Percentiles rank a stretch among this genome's conserved stretches.
Evolutionary conservation across 2,329 filamentous ascomycete species (phyloP).

Genomic region (Talaromyces sp.): DNA sequence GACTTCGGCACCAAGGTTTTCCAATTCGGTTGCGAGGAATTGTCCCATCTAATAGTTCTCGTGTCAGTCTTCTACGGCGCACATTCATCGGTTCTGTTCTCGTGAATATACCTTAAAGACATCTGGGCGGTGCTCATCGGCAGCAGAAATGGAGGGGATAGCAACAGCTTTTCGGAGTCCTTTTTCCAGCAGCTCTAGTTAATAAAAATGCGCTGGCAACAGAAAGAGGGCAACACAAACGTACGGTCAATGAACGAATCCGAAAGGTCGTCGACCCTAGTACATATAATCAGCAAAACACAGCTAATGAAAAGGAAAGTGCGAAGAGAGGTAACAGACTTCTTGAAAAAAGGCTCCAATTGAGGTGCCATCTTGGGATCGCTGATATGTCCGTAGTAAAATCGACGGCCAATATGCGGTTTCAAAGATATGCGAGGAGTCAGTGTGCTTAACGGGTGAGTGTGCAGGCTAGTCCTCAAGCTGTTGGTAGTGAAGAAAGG

Average conservation of each 20-base stretch:
- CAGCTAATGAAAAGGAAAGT: neutral
- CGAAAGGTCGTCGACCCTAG: slow-evolving; percentile 66
- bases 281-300: slow-evolving; percentile 9
- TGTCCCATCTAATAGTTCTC: slow-evolving; percentile 66
- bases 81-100: neutral
- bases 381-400: slow-evolving; percentile 43
- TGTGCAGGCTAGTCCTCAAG: neutral
- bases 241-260: slow-evolving; percentile 77
- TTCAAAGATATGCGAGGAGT: neutral
- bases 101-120: slow-evolving; percentile 66
- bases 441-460: neutral
- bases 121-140: slow-evolving; percentile 81
- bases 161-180: slow-evolving; percentile 81
- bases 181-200: slow-evolving; percentile 21
- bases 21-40: slow-evolving; percentile 79
- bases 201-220: neutral
- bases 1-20: slow-evolving; percentile 76
- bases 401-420: slow-evolving; percentile 23
- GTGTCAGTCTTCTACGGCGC: neutral
- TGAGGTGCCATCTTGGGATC: slow-evolving; percentile 75
- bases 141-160: slow-evolving; percentile 91
- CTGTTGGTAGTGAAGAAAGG: neutral
- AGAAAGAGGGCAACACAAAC: slow-evolving; percentile 17
- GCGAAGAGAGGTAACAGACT: slow-evolving; percentile 42
- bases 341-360: slow-evolving; percentile 86